Base-by-base conservation (phyloP, 139 green algal species). In the Gonium pectorale region DNA sequence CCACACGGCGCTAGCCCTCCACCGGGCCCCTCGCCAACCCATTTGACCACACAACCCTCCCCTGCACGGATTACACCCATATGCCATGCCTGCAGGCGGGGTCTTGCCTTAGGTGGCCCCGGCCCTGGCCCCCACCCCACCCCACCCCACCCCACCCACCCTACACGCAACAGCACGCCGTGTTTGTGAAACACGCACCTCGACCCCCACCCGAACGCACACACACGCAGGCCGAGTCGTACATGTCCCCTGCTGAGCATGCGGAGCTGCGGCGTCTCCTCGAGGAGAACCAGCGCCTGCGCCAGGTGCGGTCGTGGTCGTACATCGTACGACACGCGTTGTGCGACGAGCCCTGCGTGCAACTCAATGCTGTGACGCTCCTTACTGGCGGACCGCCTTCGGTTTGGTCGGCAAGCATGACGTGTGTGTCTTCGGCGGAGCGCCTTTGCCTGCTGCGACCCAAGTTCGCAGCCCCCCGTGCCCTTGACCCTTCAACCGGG, bases 161-260 rank as follows among this genome's bases (percentile, higher is more conserved):
- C 27, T 80, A 51, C 35, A 6, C 35, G n/a, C 62, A n/a, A n/a
- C n/a, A n/a, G n/a, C n/a, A n/a, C n/a, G n/a, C n/a, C n/a, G n/a
- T n/a, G n/a, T n/a, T n/a, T n/a, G n/a, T n/a, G n/a, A n/a, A n/a
- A n/a, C n/a, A n/a, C n/a, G n/a, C n/a, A n/a, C n/a, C n/a, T n/a
- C n/a, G n/a, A n/a, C n/a, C n/a, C n/a, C n/a, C n/a, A n/a, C n/a
- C n/a, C n/a, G n/a, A n/a, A n/a, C n/a, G n/a, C n/a, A n/a, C n/a
- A n/a, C n/a, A n/a, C 43, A 2, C 29, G 0, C 60, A 83, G 77
- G 62, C 77, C 2, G 77, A 83, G 63, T 33, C 77, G 0, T 85
- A 75, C 79, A 75, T 85, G 64, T 67, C 79, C 6, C 21, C 79
- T 11, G 79, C 67, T 27, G 79, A 85, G 79, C 79, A 78, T 8